These are phyloP conservation scores for Sherardia arvensis DNA, from an alignment of 257 asterid species.

Conservation along the genomic window DNA sequence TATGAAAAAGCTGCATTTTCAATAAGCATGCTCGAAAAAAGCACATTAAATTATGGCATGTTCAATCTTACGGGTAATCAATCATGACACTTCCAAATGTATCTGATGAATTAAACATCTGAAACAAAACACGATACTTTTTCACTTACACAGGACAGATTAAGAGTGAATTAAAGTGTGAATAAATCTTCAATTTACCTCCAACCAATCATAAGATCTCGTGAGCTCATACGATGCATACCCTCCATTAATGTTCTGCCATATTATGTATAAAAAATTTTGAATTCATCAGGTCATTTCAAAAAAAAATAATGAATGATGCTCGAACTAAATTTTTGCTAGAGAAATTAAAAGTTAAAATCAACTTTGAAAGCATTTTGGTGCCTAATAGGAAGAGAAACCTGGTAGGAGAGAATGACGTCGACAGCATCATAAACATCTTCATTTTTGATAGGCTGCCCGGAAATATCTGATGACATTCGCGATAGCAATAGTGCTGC, in stretches of 20 bases:
- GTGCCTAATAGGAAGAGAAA: neutral
- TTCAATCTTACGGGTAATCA: slow-evolving; percentile 37
- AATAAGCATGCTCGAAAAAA: too few species aligned
- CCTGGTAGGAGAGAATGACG: slow-evolving; percentile 59
- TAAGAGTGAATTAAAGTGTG: neutral
- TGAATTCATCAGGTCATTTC: too few species aligned
- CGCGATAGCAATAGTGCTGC: slow-evolving; percentile 42
- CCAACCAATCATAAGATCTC: slow-evolving; percentile 68
- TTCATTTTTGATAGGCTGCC: slow-evolving; percentile 32
- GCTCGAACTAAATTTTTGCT: too few species aligned
- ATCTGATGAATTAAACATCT: slow-evolving; percentile 58
- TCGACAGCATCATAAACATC: slow-evolving; percentile 48
- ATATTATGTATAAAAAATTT: too few species aligned
- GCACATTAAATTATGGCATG: neutral
- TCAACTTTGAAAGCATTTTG: too few species aligned
- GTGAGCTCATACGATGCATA: slow-evolving; percentile 74
- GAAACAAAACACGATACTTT: neutral
- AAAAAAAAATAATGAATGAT: too few species aligned
- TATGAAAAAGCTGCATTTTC: neutral
- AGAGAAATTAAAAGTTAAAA: too few species aligned
- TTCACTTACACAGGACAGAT: neutral
- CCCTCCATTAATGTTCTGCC: slow-evolving; percentile 62
- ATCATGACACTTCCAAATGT: too few species aligned
- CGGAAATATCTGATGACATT: slow-evolving; percentile 35
- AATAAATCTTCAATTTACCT: slow-evolving; percentile 24